These are phyloP conservation scores for Knoxia roxburghii DNA, from an alignment of 257 asterid genomes.

Conservation along the genomic window DNA sequence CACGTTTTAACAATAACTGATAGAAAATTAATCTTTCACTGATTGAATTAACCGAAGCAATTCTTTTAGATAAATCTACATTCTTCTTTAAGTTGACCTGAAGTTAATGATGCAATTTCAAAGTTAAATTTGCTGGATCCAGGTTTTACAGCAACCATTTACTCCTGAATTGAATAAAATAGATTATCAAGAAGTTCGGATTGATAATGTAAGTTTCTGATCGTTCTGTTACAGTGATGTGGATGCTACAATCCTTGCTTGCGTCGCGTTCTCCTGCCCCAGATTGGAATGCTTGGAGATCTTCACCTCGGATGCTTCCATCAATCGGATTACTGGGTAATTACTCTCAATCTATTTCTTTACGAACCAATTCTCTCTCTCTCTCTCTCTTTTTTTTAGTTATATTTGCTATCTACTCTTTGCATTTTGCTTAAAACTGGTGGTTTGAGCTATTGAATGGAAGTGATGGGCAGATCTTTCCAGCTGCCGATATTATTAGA, in stretches of 20 bases:
- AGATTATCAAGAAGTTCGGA: background rate
- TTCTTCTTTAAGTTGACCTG: background rate
- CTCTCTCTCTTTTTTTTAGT: background rate
- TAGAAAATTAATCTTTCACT: background rate
- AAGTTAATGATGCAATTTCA: background rate
- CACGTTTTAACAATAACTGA: slow-evolving; percentile 12
- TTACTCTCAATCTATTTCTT: background rate
- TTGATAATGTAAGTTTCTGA: slow-evolving; percentile 20
- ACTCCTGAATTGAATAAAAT: background rate
- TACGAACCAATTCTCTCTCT: background rate
- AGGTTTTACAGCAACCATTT: background rate
- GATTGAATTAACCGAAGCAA: slow-evolving; percentile 3
- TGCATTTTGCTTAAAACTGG: background rate
- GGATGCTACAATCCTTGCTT: slow-evolving; percentile 85
- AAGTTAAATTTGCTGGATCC: slow-evolving; percentile 9
- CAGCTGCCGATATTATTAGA: background rate
- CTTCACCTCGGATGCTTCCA: slow-evolving; percentile 44
- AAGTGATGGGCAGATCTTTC: background rate
- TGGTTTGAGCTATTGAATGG: background rate
- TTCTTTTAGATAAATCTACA: background rate
- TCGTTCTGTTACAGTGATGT: slow-evolving; percentile 64
- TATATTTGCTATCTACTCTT: background rate
- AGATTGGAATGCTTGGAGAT: slow-evolving; percentile 77
- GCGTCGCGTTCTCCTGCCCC: slow-evolving; percentile 94
- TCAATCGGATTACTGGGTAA: slow-evolving; percentile 89